phyloP scores from a whole-genome alignment of 371 early-diverging fungal species.

The Mortierella sp. region DNA sequence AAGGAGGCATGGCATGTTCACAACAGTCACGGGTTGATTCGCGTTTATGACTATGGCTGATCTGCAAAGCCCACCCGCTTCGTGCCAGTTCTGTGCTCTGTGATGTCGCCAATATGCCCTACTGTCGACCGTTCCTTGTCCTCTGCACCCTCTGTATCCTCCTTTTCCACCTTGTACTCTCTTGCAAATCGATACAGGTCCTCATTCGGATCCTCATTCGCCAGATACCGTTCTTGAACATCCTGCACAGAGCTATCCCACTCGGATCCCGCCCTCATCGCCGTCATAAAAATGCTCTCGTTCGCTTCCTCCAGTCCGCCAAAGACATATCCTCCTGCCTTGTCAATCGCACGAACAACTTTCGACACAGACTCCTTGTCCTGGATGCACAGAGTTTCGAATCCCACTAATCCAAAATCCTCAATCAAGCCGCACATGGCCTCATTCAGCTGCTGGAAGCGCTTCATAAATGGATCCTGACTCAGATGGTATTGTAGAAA shows the following conservation, averaged over 20 bases:
- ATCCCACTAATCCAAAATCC: slow-evolving; percentile 91
- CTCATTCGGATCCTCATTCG: slow-evolving; percentile 38
- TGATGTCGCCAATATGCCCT: not conserved
- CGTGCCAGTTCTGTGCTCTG: not conserved
- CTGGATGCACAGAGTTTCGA: slow-evolving; percentile 86
- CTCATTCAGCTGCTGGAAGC: slow-evolving; percentile 79
- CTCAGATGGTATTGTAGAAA: slow-evolving; percentile 83
- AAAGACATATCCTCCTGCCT: slow-evolving; percentile 93
- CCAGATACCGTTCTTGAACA: slow-evolving; percentile 73
- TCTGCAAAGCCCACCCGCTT: slow-evolving; percentile 31
- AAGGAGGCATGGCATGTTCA: not conserved
- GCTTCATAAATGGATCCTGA: slow-evolving; percentile 73
- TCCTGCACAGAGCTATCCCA: slow-evolving; percentile 66
- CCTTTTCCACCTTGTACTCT: slow-evolving; percentile 36
- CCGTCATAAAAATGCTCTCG: slow-evolving; percentile 78
- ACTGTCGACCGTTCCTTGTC: not conserved
- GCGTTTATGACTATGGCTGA: not conserved
- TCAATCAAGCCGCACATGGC: slow-evolving; percentile 91
- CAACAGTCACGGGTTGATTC: not conserved
- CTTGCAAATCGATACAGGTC: slow-evolving; percentile 45
- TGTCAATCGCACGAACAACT: slow-evolving; percentile 85
- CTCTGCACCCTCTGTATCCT: not conserved
- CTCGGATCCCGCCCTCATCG: slow-evolving; percentile 63
- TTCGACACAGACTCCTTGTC: slow-evolving; percentile 87
- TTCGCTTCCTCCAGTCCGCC: slow-evolving; percentile 86